Evolutionary conservation across 176 grass and related monocot genomes (phyloP).

Genomic region (Triticum dicoccoides): DNA sequence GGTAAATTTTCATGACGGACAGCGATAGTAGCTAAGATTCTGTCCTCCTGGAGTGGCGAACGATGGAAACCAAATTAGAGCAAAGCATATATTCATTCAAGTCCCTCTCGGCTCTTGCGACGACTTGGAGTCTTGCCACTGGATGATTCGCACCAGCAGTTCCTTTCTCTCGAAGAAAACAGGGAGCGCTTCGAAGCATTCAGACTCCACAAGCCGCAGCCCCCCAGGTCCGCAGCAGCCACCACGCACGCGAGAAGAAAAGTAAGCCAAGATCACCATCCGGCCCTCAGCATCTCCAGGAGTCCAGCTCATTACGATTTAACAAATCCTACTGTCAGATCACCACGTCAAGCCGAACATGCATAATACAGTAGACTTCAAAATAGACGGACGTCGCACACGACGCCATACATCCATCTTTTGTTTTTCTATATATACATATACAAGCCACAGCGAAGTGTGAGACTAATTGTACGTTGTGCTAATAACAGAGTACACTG

Average conservation of each 20-base stretch:
- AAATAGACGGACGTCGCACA: constrained; percentile 13
- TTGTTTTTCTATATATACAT: neutral
- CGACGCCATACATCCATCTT: neutral
- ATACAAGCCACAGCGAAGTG: neutral
- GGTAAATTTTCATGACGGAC: neutral
- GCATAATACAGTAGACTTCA: neutral
- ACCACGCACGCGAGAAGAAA: constrained; percentile 7
- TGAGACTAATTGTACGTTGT: neutral
- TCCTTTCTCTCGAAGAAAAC: neutral
- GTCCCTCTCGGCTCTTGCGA: neutral
- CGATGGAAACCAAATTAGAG: neutral
- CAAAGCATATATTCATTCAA: neutral
- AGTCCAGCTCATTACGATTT: neutral
- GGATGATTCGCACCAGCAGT: neutral
- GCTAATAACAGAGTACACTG: too few relatives aligned
- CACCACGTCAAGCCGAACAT: neutral
- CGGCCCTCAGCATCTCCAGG: constrained; percentile 7
- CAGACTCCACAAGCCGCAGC: neutral
- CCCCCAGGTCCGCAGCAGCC: neutral
- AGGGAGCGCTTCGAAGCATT: neutral
- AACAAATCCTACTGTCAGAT: neutral
- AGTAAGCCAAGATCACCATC: constrained; percentile 15
- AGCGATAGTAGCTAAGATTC: neutral
- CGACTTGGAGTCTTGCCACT: constrained; percentile 2
- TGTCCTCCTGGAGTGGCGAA: neutral